A percentile compares a stretch with the other conserved stretches of the same genome.
These are phyloP conservation scores for Scedosporium dehoogii DNA, from an alignment of 2,329 filamentous ascomycete species.

Conservation along the genomic window DNA sequence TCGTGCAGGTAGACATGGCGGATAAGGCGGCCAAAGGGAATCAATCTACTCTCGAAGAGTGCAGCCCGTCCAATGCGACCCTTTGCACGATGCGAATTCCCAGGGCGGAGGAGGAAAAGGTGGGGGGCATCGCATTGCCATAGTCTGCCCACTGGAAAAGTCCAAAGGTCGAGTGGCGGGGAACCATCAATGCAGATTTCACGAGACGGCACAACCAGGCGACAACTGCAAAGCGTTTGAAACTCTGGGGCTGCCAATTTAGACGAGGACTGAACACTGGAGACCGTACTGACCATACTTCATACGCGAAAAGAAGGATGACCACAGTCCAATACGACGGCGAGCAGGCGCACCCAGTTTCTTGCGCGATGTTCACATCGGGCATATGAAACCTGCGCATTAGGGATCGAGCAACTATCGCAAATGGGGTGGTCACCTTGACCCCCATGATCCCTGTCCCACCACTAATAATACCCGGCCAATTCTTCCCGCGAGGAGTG, in stretches of 20 bases:
- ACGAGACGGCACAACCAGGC: not conserved
- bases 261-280: no score
- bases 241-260: no score
- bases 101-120: not conserved
- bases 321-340: not conserved
- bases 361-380: not conserved
- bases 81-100: not conserved
- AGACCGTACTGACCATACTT: no score
- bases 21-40: not conserved
- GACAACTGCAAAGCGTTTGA: not conserved
- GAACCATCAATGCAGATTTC: not conserved
- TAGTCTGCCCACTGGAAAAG: not conserved
- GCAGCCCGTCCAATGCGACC: not conserved
- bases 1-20: not conserved
- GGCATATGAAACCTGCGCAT: not conserved
- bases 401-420: not conserved
- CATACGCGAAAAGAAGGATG: not conserved
- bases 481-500: not conserved
- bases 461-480: not conserved
- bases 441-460: not conserved
- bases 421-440: not conserved
- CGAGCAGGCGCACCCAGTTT: no score
- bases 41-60: not conserved
- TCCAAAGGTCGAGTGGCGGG: not conserved
- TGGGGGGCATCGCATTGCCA: not conserved